Evolutionary conservation across 2,329 filamentous ascomycete genomes (phyloP).

Genomic region (Stachybotrys chartarum): DNA sequence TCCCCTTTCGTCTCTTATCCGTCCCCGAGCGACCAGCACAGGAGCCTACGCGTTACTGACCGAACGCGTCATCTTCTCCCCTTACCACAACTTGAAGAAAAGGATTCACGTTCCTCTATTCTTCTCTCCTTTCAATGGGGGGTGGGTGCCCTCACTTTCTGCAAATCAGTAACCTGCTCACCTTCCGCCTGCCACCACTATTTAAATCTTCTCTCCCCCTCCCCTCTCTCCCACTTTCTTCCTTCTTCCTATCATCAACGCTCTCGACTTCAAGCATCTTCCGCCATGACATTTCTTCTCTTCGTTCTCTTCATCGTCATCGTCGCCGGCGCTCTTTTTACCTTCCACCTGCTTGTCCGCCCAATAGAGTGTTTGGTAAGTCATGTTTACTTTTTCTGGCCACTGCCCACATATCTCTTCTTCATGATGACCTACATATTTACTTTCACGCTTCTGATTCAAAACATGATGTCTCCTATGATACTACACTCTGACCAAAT

Average conservation of each 20-base stretch:
- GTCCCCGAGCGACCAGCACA: no score
- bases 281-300: not conserved
- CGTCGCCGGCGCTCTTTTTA: no score
- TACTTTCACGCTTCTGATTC: not conserved
- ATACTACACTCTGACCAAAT: not conserved
- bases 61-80: no score
- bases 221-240: not conserved
- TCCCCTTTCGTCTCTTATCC: no score
- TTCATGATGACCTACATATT: not conserved
- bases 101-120: no score
- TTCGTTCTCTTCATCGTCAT: not conserved
- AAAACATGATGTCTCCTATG: not conserved
- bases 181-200: not conserved
- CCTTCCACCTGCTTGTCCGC: not conserved
- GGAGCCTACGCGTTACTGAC: no score
- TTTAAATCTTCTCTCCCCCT: not conserved
- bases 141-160: not conserved
- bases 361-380: no score
- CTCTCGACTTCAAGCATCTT: not conserved
- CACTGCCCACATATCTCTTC: not conserved
- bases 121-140: no score
- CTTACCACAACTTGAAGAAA: no score
- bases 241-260: not conserved
- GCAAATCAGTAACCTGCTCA: not conserved
- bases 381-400: not conserved